Percentiles rank a stretch among this genome's conserved stretches.
phyloP scores from a whole-genome alignment of 352 stramenopile genomes.

The Pythium chondricola region DNA sequence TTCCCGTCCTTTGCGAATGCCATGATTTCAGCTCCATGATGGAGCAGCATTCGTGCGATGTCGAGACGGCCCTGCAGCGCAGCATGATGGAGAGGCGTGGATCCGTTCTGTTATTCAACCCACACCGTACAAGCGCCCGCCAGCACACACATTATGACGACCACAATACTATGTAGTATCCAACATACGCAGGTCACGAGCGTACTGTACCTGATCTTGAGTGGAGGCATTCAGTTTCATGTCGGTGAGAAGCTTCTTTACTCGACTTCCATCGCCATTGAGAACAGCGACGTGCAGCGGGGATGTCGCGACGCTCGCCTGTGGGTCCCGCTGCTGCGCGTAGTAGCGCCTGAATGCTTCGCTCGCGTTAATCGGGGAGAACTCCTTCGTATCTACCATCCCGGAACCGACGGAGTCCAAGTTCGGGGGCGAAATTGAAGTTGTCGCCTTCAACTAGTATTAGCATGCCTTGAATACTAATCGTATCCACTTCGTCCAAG shows the following conservation, averaged over 20 bases:
- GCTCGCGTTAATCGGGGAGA: slow-evolving; percentile 13
- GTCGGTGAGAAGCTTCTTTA: not conserved
- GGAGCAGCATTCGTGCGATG: slow-evolving; percentile 1
- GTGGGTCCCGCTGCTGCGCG: not conserved
- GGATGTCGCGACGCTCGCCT: not conserved
- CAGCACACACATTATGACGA: too few species aligned
- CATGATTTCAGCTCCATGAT: slow-evolving; percentile 1
- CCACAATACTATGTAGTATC: too few species aligned
- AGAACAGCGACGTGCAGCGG: slow-evolving; percentile 17
- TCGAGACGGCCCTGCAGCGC: slow-evolving; percentile 1
- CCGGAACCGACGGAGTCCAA: too few species aligned
- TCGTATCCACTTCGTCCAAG: too few species aligned
- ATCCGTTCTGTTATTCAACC: slow-evolving; percentile 10
- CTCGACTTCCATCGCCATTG: slow-evolving; percentile 4
- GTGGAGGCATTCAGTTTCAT: slow-evolving; percentile 2
- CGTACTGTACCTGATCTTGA: not conserved
- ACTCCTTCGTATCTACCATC: slow-evolving; percentile 1
- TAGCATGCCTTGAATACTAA: too few species aligned
- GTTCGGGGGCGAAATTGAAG: too few species aligned
- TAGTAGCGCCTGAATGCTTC: slow-evolving; percentile 15
- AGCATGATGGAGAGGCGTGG: slow-evolving; percentile 20
- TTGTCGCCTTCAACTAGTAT: too few species aligned
- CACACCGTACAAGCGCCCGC: too few species aligned
- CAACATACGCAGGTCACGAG: not conserved
- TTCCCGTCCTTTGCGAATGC: slow-evolving; percentile 4